A percentile compares a stretch with the other conserved stretches of the same genome.
phyloP scores from a whole-genome alignment of 108 stramenopile species.

The Cyclostephanos tholiformis region DNA sequence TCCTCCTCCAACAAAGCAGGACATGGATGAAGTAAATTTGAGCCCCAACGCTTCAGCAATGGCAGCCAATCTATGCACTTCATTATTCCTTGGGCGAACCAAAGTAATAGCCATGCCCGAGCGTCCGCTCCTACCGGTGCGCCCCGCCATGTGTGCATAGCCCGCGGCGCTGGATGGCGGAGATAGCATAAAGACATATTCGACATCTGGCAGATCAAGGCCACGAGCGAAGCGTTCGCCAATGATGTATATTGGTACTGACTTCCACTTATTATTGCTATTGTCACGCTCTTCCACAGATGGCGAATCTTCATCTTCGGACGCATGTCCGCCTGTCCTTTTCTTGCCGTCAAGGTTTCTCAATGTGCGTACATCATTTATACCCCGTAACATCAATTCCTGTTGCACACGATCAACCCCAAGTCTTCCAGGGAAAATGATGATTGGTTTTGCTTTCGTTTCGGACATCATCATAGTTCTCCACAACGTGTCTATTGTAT shows the following conservation, averaged over 20 bases:
- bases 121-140: constrained; percentile 63
- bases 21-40: constrained; percentile 31
- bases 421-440: constrained; percentile 72
- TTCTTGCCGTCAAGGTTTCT: constrained; percentile 32
- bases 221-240: constrained; percentile 75
- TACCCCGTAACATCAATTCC: constrained; percentile 40
- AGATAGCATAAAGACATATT: constrained; percentile 59
- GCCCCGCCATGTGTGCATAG: constrained; percentile 74
- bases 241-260: constrained; percentile 58
- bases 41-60: constrained; percentile 61
- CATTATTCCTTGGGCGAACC: constrained; percentile 42
- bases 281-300: constrained; percentile 3
- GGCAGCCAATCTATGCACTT: constrained; percentile 48
- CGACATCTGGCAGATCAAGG: constrained; percentile 63
- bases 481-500: constrained; percentile 41
- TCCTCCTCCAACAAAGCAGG: constrained; percentile 9
- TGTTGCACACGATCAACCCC: constrained; percentile 59
- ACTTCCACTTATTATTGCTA: constrained; percentile 31
- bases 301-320: background rate
- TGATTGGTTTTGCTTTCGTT: constrained; percentile 31
- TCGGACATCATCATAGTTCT: constrained; percentile 33
- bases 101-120: constrained; percentile 61
- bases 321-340: background rate
- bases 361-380: constrained; percentile 52
- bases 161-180: constrained; percentile 71